phyloP scores from a whole-genome alignment of 768 basidiomycete genomes.

The Russula vinacea region DNA sequence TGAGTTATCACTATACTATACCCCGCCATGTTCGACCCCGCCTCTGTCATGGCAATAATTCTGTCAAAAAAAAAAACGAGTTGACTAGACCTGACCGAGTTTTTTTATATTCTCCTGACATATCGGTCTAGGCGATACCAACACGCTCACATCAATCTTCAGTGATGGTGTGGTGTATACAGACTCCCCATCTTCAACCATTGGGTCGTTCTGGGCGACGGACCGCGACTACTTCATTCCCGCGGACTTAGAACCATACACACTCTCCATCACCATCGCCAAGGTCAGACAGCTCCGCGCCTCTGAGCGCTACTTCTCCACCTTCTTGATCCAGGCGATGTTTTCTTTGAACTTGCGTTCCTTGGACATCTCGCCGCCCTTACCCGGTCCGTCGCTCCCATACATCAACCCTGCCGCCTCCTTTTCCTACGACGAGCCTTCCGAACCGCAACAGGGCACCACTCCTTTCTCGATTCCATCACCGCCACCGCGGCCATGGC shows the following conservation, averaged over 20 bases:
- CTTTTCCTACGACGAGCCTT: not conserved
- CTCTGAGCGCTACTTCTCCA: not conserved
- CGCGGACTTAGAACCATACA: not conserved
- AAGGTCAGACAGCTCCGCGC: not conserved
- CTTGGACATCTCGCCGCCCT: not conserved
- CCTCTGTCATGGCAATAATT: not conserved
- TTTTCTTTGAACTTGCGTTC: not conserved
- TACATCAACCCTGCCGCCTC: not conserved
- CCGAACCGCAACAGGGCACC: not conserved
- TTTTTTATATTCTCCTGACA: not conserved
- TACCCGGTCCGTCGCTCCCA: not conserved
- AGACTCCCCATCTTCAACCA: not conserved
- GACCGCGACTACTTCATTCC: not conserved
- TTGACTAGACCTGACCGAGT: not conserved
- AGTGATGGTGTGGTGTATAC: not conserved
- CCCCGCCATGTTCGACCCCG: not conserved
- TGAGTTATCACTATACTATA: not conserved
- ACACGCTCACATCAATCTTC: constrained; percentile 15
- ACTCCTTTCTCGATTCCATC: not conserved
- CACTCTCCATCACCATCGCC: not conserved
- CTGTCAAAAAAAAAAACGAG: not conserved
- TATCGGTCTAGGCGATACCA: not conserved
- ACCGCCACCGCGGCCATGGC: constrained; percentile 5
- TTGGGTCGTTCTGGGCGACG: not conserved
- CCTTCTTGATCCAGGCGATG: constrained; percentile 8